These are phyloP conservation scores for Blumeriella jaapii DNA, from an alignment of 2,329 filamentous ascomycete genomes.

Conservation along the genomic window DNA sequence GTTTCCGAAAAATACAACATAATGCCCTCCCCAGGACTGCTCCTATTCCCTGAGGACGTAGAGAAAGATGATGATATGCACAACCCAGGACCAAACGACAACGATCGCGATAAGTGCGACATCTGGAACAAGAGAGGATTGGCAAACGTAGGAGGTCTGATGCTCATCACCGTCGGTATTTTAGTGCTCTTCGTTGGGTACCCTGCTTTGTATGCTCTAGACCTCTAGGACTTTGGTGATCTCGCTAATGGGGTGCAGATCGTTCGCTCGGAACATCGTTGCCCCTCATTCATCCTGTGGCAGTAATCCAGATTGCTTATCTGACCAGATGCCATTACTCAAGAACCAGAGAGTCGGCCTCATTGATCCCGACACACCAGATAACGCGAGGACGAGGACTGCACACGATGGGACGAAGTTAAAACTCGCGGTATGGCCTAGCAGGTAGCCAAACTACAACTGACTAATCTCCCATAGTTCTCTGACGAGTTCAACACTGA, in stretches of 20 bases:
- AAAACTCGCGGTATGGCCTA: slow-evolving; percentile 37
- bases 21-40: slow-evolving; percentile 50
- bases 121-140: slow-evolving; percentile 53
- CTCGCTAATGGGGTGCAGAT: slow-evolving; percentile 32
- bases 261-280: slow-evolving; percentile 39
- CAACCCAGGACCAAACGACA: slow-evolving; percentile 56
- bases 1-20: slow-evolving; percentile 67
- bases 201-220: slow-evolving; percentile 50
- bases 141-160: slow-evolving; percentile 51
- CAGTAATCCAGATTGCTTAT: slow-evolving; percentile 30
- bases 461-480: slow-evolving; percentile 35
- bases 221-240: neutral
- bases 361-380: slow-evolving; percentile 58
- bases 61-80: slow-evolving; percentile 65
- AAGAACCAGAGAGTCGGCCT: slow-evolving; percentile 48
- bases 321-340: slow-evolving; percentile 33
- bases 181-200: slow-evolving; percentile 57
- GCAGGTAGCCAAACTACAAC: too few relatives aligned
- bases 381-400: slow-evolving; percentile 42
- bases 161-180: slow-evolving; percentile 47
- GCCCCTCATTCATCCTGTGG: slow-evolving; percentile 23
- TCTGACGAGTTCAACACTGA: slow-evolving; percentile 61
- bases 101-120: slow-evolving; percentile 48
- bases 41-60: slow-evolving; percentile 60
- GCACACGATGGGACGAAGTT: slow-evolving; percentile 47